phyloP scores from a whole-genome alignment of 1,139 yeast genomes.

The Pichia sp. region DNA sequence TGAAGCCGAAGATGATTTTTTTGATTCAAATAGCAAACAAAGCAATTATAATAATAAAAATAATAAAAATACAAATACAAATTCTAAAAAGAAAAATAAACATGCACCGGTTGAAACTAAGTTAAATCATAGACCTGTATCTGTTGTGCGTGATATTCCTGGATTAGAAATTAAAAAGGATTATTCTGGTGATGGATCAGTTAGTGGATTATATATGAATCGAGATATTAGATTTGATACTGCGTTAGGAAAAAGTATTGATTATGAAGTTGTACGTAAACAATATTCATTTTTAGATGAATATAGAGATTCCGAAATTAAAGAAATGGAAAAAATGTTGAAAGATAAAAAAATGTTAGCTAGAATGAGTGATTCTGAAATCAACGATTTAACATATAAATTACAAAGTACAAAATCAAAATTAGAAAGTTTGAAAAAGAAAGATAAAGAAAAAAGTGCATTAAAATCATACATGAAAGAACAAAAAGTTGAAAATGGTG shows the following conservation, averaged over 20 bases:
- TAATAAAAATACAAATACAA: constrained; percentile 10
- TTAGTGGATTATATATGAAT: constrained; percentile 38
- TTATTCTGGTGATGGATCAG: constrained; percentile 18
- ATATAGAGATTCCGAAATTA: constrained; percentile 67
- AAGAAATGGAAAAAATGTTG: constrained; percentile 50
- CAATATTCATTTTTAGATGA: constrained; percentile 83
- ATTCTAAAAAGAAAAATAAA: constrained; percentile 34
- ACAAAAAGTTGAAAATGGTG: constrained; percentile 24
- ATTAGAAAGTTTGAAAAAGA: constrained; percentile 66
- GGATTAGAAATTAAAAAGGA: constrained; percentile 45
- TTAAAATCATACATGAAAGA: constrained; percentile 46
- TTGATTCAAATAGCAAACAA: constrained; percentile 1
- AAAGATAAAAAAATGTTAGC: constrained; percentile 47
- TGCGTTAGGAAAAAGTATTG: constrained; percentile 73
- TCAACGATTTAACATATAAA: constrained; percentile 46
- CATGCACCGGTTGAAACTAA: constrained; percentile 81
- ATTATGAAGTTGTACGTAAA: constrained; percentile 55
- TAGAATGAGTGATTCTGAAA: constrained; percentile 42
- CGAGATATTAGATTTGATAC: constrained; percentile 83
- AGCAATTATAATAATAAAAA: neutral
- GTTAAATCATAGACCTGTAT: constrained; percentile 55
- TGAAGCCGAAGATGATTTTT: constrained; percentile 19
- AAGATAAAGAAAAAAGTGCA: constrained; percentile 68
- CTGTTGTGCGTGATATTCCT: constrained; percentile 65
- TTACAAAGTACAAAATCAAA: constrained; percentile 65